Evolutionary conservation across 306 rosid species (phyloP).

Genomic region (Castanea mollissima): DNA sequence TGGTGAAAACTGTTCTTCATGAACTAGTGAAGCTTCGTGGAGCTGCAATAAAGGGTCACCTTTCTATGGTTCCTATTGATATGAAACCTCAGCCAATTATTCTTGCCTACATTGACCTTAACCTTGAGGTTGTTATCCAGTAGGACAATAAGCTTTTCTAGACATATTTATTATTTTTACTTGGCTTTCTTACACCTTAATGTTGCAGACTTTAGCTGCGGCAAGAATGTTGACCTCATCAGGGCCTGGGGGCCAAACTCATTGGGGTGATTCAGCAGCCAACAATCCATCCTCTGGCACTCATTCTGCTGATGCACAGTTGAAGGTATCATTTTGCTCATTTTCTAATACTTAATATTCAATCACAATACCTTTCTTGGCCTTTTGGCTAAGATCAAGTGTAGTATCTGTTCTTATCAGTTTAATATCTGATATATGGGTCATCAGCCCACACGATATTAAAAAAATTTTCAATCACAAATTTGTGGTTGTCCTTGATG

Average conservation of each 20-base stretch:
- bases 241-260: constrained; percentile 93
- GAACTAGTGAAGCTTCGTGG: constrained; percentile 99
- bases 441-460: no score
- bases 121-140: constrained; percentile 74
- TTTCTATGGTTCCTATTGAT: constrained; percentile 99
- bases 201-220: constrained; percentile 86
- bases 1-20: constrained; percentile 98
- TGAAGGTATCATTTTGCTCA: constrained; percentile 55
- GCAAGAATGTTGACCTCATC: constrained; percentile 99
- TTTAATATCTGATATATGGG: no score
- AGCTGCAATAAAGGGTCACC: constrained; percentile 96
- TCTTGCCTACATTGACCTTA: constrained; percentile 97
- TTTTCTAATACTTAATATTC: background rate
- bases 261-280: constrained; percentile 89
- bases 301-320: constrained; percentile 91
- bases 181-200: background rate
- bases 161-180: background rate
- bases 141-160: background rate
- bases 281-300: constrained; percentile 85
- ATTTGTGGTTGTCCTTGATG: background rate
- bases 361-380: no score
- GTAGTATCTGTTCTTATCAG: no score
- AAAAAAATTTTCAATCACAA: background rate
- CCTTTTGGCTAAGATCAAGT: no score
- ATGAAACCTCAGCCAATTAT: constrained; percentile 96